phyloP scores from a whole-genome alignment of 108 stramenopile genomes.

The Stephanodiscus triporus region DNA sequence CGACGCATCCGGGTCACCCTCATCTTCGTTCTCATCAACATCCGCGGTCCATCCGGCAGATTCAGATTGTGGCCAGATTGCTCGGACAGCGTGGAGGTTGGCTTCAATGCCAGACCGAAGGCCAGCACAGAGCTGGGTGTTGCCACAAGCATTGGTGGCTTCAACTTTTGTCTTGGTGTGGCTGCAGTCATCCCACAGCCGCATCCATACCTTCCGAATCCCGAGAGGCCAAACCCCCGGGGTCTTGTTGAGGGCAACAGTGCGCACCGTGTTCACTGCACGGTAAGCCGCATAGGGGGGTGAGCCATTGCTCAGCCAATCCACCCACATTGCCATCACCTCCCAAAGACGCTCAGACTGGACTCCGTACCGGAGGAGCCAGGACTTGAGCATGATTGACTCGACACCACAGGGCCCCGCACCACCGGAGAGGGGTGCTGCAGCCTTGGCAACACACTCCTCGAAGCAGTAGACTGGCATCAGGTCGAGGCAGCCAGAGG shows the following conservation, averaged over 20 bases:
- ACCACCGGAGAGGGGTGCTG: conserved; percentile 20
- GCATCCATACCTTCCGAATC: conserved; percentile 18
- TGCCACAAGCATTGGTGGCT: not conserved
- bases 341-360: not conserved
- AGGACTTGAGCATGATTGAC: conserved; percentile 12
- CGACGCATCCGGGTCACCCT: not conserved
- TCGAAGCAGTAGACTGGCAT: conserved; percentile 24
- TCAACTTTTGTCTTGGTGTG: not conserved
- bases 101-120: not conserved
- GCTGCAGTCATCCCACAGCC: conserved; percentile 21
- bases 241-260: conserved; percentile 40
- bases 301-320: conserved; percentile 12
- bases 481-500: too few relatives aligned
- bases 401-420: conserved; percentile 8
- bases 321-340: conserved; percentile 21
- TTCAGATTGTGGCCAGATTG: conserved; percentile 3
- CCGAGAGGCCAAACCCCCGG: conserved; percentile 48
- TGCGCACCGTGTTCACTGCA: conserved; percentile 22
- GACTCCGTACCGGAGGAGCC: not conserved
- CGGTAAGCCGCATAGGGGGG: conserved; percentile 43
- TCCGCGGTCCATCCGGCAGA: not conserved
- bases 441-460: conserved; percentile 24
- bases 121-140: not conserved
- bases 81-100: conserved; percentile 5
- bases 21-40: not conserved